Evolutionary conservation across 805 yeast species (phyloP), one percentile per base, ranked within the genome.

Genomic region (Huiozyma sinensis): DNA sequence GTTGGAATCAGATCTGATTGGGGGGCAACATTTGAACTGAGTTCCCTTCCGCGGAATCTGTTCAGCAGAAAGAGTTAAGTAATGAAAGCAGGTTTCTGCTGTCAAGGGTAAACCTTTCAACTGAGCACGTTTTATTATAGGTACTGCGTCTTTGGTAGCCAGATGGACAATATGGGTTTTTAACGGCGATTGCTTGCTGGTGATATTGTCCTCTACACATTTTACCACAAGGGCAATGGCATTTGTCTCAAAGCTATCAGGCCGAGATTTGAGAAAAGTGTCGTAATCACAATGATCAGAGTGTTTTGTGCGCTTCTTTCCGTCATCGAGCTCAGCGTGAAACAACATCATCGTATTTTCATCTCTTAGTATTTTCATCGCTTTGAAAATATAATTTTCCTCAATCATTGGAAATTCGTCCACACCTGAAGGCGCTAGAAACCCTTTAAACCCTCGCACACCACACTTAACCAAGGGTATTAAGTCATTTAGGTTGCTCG

Each of bases 51-150:
- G 74, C 13, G 87, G 80, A 44, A 89, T 86, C 27, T 71, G 69
- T 57, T 89, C 96, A 3, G 95, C 84, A 3, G 73, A 70, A 38
- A 89, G 69, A 2, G 90, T 74, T 43, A 89, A 69, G 62, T 89
- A 89, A 61, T 89, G 97, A 75, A 88, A 89, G 62, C 97, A 89
- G 0, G 97, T 90, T 61, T 89, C 97, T 1, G 88, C 95, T 0
- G 92, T 69, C 42, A 89, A 70, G 31, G 84, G 85, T 39, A 83
- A 63, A 0, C 72, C 71, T 37, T 63, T 56, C 5, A 67, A 63
- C 48, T 79, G 79, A 3, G 96, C 96, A 13, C 76, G 70, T 36
- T 70, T 63, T 12, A 89, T 65, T 46, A 83, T 56, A 6, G 95
- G 94, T 7, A 90, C 62, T 0, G 95, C 95, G 53, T 84, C 80